Conservation (phyloP, 192 early-diverging fungal species). For the Coemansia sp. region DNA sequence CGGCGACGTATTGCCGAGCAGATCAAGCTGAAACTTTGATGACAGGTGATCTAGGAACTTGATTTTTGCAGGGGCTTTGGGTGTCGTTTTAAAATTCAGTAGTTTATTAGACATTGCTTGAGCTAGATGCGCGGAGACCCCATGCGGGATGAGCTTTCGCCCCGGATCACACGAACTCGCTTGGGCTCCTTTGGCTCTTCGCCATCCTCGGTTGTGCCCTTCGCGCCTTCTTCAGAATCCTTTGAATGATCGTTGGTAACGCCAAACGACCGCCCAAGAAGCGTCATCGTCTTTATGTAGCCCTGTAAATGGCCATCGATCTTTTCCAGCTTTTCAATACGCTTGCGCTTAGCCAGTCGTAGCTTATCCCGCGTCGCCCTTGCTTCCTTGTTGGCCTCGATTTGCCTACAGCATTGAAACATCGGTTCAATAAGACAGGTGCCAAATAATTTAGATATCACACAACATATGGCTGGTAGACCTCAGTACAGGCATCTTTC, state of each 20-base stretch:
- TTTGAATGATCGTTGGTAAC: conserved; percentile 7
- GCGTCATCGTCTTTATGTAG: conserved; percentile 35
- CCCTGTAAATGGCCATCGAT: conserved; percentile 38
- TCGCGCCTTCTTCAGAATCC: conserved; percentile 15
- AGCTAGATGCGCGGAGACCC: conserved; percentile 36
- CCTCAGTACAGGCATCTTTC: background rate
- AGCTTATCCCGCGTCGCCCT: conserved; percentile 37
- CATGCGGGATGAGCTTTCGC: conserved; percentile 23
- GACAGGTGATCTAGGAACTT: background rate
- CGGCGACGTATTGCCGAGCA: conserved; percentile 46
- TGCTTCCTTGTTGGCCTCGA: conserved; percentile 19
- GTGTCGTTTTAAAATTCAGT: background rate
- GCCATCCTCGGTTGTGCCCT: conserved; percentile 10
- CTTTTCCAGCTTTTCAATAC: conserved; percentile 48
- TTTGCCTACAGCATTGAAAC: conserved; percentile 19
- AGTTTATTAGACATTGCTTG: background rate
- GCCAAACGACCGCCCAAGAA: conserved; percentile 31
- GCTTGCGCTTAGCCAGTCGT: conserved; percentile 36
- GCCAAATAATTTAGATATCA: background rate
- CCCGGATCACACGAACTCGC: conserved; percentile 30
- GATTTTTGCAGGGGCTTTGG: background rate
- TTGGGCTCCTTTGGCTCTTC: conserved; percentile 28
- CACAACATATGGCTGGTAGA: background rate
- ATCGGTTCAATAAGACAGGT: background rate
- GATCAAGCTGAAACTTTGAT: conserved; percentile 49